phyloP scores from a whole-genome alignment of 192 early-diverging fungal genomes.

The Haplosporangium gracile region DNA sequence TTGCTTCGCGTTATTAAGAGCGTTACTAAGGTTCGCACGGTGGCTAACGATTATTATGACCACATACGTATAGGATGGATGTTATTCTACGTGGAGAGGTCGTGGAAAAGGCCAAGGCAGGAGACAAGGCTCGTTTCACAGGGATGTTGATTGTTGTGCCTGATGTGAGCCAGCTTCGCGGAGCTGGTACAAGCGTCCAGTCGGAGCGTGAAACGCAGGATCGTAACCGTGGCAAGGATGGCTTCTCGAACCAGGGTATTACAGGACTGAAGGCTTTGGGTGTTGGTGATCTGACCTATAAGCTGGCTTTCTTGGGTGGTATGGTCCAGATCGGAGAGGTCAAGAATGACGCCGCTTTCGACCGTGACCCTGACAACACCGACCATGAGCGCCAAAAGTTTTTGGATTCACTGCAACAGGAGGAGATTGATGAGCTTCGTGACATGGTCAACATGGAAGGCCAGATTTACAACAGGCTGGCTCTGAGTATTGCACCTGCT shows the following conservation, averaged over 20 bases:
- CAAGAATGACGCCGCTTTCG: constrained; percentile 46
- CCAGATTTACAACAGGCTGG: constrained; percentile 82
- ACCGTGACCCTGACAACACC: constrained; percentile 70
- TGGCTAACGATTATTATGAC: neutral
- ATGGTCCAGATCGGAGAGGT: constrained; percentile 77
- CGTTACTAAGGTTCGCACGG: neutral
- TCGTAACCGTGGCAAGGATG: constrained; percentile 62
- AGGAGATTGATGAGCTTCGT: constrained; percentile 83
- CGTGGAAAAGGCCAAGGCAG: constrained; percentile 96
- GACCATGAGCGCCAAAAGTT: constrained; percentile 76
- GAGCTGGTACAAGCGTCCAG: constrained; percentile 67
- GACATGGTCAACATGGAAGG: constrained; percentile 72
- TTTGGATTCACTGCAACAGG: constrained; percentile 72
- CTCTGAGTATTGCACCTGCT: constrained; percentile 87
- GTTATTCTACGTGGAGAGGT: constrained; percentile 94
- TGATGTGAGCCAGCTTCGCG: constrained; percentile 87
- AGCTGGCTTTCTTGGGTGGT: constrained; percentile 89
- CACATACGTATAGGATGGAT: constrained; percentile 73
- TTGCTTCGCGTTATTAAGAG: neutral
- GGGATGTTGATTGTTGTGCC: constrained; percentile 94
- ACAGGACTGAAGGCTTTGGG: constrained; percentile 90
- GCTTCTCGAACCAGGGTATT: constrained; percentile 80
- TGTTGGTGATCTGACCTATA: constrained; percentile 94
- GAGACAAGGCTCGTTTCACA: constrained; percentile 91
- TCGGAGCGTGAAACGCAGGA: constrained; percentile 54